Conservation (phyloP, 164 flowering plant genomes). For the Sextonia rubra region DNA sequence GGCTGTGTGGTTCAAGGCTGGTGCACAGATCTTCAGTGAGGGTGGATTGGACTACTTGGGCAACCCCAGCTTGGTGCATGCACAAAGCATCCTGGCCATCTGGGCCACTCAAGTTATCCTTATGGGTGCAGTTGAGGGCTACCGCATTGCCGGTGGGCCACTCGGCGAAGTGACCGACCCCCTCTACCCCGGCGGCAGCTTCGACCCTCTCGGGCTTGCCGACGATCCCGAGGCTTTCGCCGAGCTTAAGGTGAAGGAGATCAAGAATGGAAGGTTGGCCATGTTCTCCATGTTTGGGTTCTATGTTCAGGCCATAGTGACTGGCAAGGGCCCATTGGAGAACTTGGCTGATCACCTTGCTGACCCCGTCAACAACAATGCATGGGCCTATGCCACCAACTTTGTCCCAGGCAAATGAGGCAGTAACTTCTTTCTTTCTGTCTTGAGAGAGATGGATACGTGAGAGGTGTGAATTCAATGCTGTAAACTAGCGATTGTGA, state of each 20-base stretch:
- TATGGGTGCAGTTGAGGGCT: slow-evolving; percentile 20
- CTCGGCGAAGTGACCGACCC: slow-evolving; percentile 18
- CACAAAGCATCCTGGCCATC: slow-evolving; percentile 20
- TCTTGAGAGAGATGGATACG: neutral
- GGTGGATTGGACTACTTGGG: slow-evolving; percentile 21
- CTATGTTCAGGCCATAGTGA: slow-evolving; percentile 22
- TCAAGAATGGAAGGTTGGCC: slow-evolving; percentile 20
- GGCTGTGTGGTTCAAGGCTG: slow-evolving; percentile 23
- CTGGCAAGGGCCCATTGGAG: slow-evolving; percentile 20
- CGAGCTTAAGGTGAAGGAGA: slow-evolving; percentile 19
- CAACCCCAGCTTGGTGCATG: slow-evolving; percentile 18
- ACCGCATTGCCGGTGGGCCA: slow-evolving; percentile 19
- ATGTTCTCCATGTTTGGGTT: slow-evolving; percentile 22
- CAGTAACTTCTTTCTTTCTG: neutral
- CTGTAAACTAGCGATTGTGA: neutral
- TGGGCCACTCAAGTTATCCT: slow-evolving; percentile 18
- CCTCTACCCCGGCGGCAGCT: slow-evolving; percentile 21
- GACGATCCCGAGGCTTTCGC: slow-evolving; percentile 20
- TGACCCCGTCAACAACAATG: slow-evolving; percentile 22
- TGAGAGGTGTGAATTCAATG: neutral
- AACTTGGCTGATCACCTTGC: slow-evolving; percentile 20
- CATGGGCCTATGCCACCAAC: slow-evolving; percentile 22
- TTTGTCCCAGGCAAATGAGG: slow-evolving; percentile 19
- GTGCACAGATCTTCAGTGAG: slow-evolving; percentile 21
- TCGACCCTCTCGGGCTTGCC: slow-evolving; percentile 19